Conservation (phyloP, 2,329 filamentous ascomycete species). For the Clarireedia sp. region DNA sequence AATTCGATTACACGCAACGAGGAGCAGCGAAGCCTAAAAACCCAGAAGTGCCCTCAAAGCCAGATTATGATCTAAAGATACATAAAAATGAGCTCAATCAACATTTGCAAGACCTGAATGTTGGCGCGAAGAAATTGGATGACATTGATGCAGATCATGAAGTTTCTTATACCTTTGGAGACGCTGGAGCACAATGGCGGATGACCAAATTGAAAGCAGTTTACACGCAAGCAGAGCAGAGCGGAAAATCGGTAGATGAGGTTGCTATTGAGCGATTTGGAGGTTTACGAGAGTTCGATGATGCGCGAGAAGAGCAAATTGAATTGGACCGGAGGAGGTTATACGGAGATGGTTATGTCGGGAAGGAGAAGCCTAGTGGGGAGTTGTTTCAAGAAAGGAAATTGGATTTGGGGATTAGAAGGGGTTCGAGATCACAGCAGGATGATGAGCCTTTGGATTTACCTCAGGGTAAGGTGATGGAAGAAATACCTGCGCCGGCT, state of each 20-base stretch:
- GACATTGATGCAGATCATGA: constrained; percentile 49
- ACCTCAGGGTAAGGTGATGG: constrained; percentile 49
- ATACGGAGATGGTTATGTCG: constrained; percentile 78
- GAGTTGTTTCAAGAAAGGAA: constrained; percentile 76
- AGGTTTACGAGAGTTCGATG: constrained; percentile 75
- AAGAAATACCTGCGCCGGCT: constrained; percentile 42
- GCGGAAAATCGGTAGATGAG: constrained; percentile 65
- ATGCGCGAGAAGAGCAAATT: constrained; percentile 85
- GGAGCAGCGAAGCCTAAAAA: constrained; percentile 47
- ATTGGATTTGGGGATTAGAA: constrained; percentile 45
- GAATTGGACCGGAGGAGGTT: constrained; percentile 76
- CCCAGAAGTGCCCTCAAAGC: constrained; percentile 18
- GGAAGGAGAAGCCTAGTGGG: constrained; percentile 79
- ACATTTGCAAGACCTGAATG: constrained; percentile 52
- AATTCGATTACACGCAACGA: constrained; percentile 74
- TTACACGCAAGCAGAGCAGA: constrained; percentile 71
- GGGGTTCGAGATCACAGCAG: constrained; percentile 30
- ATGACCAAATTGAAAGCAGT: constrained; percentile 91
- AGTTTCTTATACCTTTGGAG: constrained; percentile 79
- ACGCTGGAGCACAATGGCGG: constrained; percentile 84
- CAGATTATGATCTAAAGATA: constrained; percentile 36
- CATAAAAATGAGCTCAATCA: constrained; percentile 77
- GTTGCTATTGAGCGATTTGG: constrained; percentile 78
- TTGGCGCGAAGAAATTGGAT: constrained; percentile 43
- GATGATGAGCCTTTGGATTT: constrained; percentile 29